These are phyloP conservation scores for Pterothamnion heteromorphum DNA, from an alignment of 31 red algal genomes.

Conservation along the genomic window DNA sequence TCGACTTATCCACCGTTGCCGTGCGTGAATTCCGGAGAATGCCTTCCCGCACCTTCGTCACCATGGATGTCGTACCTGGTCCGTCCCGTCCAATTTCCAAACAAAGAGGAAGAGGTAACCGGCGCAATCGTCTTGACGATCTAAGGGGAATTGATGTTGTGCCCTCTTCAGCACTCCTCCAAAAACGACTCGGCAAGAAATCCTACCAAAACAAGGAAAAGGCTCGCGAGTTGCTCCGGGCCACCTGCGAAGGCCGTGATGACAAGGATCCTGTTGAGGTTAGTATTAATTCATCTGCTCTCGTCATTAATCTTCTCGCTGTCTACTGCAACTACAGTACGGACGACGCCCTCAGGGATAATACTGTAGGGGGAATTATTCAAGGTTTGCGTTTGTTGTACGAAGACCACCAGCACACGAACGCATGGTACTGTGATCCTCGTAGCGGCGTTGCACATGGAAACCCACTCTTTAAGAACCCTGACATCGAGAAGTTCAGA, in stretches of 20 bases:
- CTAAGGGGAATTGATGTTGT: too few relatives aligned
- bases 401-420: background rate
- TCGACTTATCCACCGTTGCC: too few relatives aligned
- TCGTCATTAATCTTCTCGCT: constrained; percentile 46
- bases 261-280: constrained; percentile 41
- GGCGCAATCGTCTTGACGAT: too few relatives aligned
- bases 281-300: background rate
- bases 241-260: background rate
- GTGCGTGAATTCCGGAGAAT: too few relatives aligned
- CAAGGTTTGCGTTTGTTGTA: constrained; percentile 12
- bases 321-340: constrained; percentile 33
- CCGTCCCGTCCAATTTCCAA: too few relatives aligned
- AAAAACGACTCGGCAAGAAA: too few relatives aligned
- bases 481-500: background rate
- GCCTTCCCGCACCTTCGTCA: too few relatives aligned
- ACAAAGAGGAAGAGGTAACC: too few relatives aligned
- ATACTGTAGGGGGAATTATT: constrained; percentile 3
- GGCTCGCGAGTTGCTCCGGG: too few relatives aligned
- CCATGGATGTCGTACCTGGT: too few relatives aligned
- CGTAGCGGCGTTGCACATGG: background rate
- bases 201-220: too few relatives aligned
- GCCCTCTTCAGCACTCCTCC: too few relatives aligned
- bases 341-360: background rate
- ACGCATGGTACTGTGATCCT: background rate
- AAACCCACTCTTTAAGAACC: constrained; percentile 46